Base-by-base conservation (phyloP, 2,329 filamentous ascomycete species). In the Verticillium albo-atrum region DNA sequence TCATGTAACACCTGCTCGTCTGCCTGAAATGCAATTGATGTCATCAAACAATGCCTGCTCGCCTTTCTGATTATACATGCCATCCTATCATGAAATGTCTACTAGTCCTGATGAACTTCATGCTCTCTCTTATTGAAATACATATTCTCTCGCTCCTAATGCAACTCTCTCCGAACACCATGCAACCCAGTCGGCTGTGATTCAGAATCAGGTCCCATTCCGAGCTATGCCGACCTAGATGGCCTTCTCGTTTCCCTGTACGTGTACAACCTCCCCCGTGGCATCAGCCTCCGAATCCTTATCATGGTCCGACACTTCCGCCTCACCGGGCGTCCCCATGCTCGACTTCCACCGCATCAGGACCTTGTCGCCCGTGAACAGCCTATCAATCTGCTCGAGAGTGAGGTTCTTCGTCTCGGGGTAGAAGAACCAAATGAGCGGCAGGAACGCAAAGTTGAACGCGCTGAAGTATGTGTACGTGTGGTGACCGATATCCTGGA, bases 261-360 rank as follows among this genome's bases (percentile, higher is more conserved):
- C 60, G 20, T 60, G 61, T n/a, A 58, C 42, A 4, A 62, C 56
- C 23, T 61, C 55, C 10, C 55, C 61, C 6, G 42, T 10, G 12
- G 42, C n/a, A 12, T 42, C 57, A 4, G 57, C 57, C 28, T 63
- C 61, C 14, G 55, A 61, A 20, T 60, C 57, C 57, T 63, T 61
- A n/a, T 54, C 52, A 23, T 23, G 52, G n/a, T 32, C 52, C 9
- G 27, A 32, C n/a, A 32, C 30, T 42, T 61, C 57, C 20, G 62
- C 59, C 20, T 72, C 71, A 34, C 70, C 70, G 7, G 68, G 65
- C 2, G 66, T 62, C 26, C 71, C 71, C 70, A 73, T 73, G 82
- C 72, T 89, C 85, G 57, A 82, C 79, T 67, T 91, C 88, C 2
- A 86, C 84, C 55, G 84, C 80, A 0, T 87, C 88, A 3, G 83